Evolutionary conservation across 2,329 filamentous ascomycete genomes (phyloP), one percentile per base, ranked within the genome.

Genomic region (Magnaporthiopsis rhizophila): DNA sequence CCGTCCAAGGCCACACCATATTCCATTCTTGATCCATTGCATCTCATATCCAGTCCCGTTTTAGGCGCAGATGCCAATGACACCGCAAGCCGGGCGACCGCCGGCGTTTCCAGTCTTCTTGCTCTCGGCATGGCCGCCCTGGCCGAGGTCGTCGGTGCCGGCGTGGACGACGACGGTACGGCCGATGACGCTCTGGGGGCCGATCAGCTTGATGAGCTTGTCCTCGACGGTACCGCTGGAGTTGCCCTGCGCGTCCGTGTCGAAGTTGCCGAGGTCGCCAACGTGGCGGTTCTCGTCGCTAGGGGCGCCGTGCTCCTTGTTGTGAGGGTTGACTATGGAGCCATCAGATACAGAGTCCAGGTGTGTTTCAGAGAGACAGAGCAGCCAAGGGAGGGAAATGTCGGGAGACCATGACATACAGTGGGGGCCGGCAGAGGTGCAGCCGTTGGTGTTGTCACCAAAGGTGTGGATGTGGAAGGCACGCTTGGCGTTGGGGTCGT

Each of bases 401-500:
- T 18, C 6, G 30, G 30, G 30, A 2, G 36, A 18, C 9, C 24
- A 58, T 18, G 50, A 81, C 91, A 77, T 83, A 96, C 92, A 99
- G 85, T 99, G 95, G 80, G 95, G 94, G 64, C 95, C 95, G 71
- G 95, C 95, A 71, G 91, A 96, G 70, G 94, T 98, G 90, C 95
- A 99, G 79, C 95, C 95, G 82, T 99, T 99, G 85, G 95, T 98
- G 87, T 98, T 98, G 86, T 98, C 95, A 78, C 95, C 95, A 75
- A 97, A 99, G 79, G 95, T 91, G 85, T 99, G 95, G 76, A 99
- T 89, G 86, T 99, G 95, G 86, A 98, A 92, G 80, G 92, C 95
- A 81, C 95, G 94, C 88, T 96, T 87, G 76, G 95, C 93, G 79
- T 96, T 97, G 81, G 94, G 75, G 77, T 98, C 93, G 81, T 97